phyloP scores from a whole-genome alignment of 2,329 filamentous ascomycete species.

The Westerdykella aurantiaca region DNA sequence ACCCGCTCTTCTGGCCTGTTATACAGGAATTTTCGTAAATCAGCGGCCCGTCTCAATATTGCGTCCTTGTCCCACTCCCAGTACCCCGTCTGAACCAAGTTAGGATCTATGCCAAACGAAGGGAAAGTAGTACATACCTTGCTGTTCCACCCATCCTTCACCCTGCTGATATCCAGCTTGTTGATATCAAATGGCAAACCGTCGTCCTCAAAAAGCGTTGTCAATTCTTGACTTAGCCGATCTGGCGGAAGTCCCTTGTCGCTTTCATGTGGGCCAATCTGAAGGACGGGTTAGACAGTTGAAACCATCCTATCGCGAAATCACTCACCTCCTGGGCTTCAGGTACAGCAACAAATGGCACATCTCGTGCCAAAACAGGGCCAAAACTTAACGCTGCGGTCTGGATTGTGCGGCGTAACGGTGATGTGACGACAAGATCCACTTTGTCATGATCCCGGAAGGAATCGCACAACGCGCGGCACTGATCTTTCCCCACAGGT shows the following conservation, averaged over 20 bases:
- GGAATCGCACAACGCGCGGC: slow-evolving; percentile 52
- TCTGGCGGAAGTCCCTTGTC: slow-evolving; percentile 62
- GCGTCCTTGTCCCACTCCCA: slow-evolving; percentile 26
- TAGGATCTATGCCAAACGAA: slow-evolving; percentile 5
- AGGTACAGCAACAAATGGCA: slow-evolving; percentile 58
- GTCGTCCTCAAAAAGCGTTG: slow-evolving; percentile 50
- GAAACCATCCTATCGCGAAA: slow-evolving; percentile 41
- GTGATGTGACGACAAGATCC: slow-evolving; percentile 69
- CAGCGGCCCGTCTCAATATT: slow-evolving; percentile 24
- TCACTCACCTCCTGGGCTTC: slow-evolving; percentile 73
- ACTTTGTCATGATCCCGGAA: slow-evolving; percentile 58
- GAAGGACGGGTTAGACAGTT: too few relatives aligned
- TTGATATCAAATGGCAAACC: slow-evolving; percentile 43
- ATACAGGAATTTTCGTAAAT: slow-evolving; percentile 24
- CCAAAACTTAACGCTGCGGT: slow-evolving; percentile 69
- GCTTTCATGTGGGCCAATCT: slow-evolving; percentile 41
- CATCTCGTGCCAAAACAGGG: slow-evolving; percentile 37
- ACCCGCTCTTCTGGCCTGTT: slow-evolving; percentile 25
- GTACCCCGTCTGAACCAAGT: slow-evolving; percentile 18
- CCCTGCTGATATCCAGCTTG: slow-evolving; percentile 55
- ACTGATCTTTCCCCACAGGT: slow-evolving; percentile 68
- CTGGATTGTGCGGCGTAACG: slow-evolving; percentile 73
- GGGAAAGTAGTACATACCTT: slow-evolving; percentile 44
- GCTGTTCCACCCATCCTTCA: slow-evolving; percentile 64
- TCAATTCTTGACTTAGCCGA: slow-evolving; percentile 40